Evolutionary conservation across 179 eudicot species (phyloP), one percentile per base, ranked within the genome.

Genomic region (Monotropa hypopitys): DNA sequence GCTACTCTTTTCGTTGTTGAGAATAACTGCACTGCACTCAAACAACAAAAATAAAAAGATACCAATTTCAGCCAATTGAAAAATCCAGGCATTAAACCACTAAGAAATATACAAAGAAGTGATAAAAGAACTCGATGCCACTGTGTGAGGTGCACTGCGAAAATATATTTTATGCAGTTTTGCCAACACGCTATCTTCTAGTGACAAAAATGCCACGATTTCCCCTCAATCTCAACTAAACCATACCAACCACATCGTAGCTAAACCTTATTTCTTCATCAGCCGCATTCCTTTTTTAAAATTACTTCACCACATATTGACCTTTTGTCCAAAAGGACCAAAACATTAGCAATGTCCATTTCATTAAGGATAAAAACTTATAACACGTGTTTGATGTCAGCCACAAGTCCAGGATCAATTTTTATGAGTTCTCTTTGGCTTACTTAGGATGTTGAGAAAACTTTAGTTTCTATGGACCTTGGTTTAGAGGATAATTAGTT

Each of bases 11-110:
- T 86, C 93, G 56, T 83, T 86, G 40, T 88, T 76, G 74, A 91
- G 76, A 84, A 88, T 76, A 81, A 94, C 93, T 86, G 98, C 98
- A 86, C 98, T 94, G 91, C 23, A 63, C 32, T 61, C 65, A 82
- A 46, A 18, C 35, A n/a, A 46, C 63, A 70, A 53, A 62, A 70
- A 61, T 42, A 50, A 35, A 30, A 5, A 26, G 56, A 50, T 61
- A 45, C 21, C 66, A 76, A 61, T 45, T 46, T 46, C 35, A 20
- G 40, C 32, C 51, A 63, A 47, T 26, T 32, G 40, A 49, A 32
- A 57, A 70, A 10, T 72, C 47, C 40, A 40, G 32, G 49, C 43
- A 47, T 16, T 3, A 9, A 61, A 38, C 5, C 6, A 80, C 53
- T 42, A 21, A 23, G 16, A 13, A 66, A 21, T 18, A 38, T 12